Evolutionary conservation across 2,329 filamentous ascomycete species (phyloP), one percentile per base, ranked within the genome.

Genomic region (Colletotrichum agaves): DNA sequence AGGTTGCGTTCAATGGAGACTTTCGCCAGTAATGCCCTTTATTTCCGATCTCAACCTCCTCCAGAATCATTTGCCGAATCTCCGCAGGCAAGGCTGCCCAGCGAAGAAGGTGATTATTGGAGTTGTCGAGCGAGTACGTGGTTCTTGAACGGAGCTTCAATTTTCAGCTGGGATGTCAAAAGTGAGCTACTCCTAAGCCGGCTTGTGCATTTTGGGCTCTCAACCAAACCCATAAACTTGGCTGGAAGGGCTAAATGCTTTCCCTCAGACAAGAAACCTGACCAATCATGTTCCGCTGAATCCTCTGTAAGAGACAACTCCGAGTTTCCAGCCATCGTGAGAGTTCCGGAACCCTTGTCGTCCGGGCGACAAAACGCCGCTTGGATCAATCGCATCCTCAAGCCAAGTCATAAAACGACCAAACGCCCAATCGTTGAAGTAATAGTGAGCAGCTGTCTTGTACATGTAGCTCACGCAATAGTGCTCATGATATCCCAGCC

Each of bases 141-240:
- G 21, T 47, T n/a, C 12, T 19, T 11, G 52, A 58, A 49, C 41
- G 41, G 5, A 63, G 61, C 33, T 63, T 58, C 50, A 58, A 58
- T 49, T 27, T 49, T 13, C 46, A 1, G 6, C 3, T 0, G 6
- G 46, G 12, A 21, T 15, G 21, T n/a, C 13, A 17, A 0, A 47
- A 8, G 44, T 27, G 44, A 47, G 44, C 5, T 5, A 47, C 2
- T 1, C 4, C n/a, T 0, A 13, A 12, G 17, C 13, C n/a, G 2
- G 6, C 21, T 47, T n/a, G 27, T 5, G 3, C 23, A 5, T 23
- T 3, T 23, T 3, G 6, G 44, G 1, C 27, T 12, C 21, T 47
- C 5, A 23, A 23, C 3, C 10, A 47, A 23, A 47, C n/a, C 27
- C 6, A 47, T 27, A 10, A 47, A 47, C 19, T 27, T 4, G 12